A percentile compares a stretch with the other conserved stretches of the same genome.
Evolutionary conservation across 208 protist species (phyloP).

Genomic region (Acanthamoeba divionensis): DNA sequence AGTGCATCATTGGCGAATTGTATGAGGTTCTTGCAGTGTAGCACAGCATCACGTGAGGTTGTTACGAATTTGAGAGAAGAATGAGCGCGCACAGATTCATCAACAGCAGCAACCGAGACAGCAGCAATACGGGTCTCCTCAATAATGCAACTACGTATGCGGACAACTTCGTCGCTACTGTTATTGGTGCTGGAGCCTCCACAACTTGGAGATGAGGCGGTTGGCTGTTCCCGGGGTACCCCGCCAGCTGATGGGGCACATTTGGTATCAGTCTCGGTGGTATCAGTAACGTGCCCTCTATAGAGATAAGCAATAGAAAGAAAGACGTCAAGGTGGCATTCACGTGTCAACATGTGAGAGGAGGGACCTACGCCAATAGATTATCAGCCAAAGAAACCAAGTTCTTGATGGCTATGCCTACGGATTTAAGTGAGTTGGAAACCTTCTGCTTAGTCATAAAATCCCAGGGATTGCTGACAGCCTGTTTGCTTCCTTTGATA

Average conservation of each 20-base stretch:
- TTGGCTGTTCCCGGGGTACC: too few relatives aligned
- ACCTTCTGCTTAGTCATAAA: conserved; percentile 40
- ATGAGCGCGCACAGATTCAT: not conserved
- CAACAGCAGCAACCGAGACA: too few relatives aligned
- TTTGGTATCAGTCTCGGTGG: conserved; percentile 12
- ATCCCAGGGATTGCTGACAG: conserved; percentile 23
- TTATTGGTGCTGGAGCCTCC: too few relatives aligned
- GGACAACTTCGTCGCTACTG: too few relatives aligned
- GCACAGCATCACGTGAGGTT: not conserved
- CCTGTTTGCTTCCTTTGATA: conserved; percentile 12
- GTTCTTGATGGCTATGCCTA: conserved; percentile 7
- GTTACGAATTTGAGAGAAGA: conserved; percentile 35
- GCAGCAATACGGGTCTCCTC: too few relatives aligned
- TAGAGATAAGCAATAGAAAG: not conserved
- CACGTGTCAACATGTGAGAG: too few relatives aligned
- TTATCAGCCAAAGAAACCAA: not conserved
- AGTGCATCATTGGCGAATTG: conserved; percentile 7
- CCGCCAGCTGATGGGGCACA: too few relatives aligned
- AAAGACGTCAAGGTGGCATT: not conserved
- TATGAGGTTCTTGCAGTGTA: conserved; percentile 18
- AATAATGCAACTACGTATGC: too few relatives aligned
- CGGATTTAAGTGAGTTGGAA: not conserved
- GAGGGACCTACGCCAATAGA: not conserved
- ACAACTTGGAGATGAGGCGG: too few relatives aligned
- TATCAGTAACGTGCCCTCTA: not conserved